Evolutionary conservation across 495 filamentous ascomycete genomes (phyloP), one percentile per base, ranked within the genome.

Genomic region (Trichoderma asperelloides): DNA sequence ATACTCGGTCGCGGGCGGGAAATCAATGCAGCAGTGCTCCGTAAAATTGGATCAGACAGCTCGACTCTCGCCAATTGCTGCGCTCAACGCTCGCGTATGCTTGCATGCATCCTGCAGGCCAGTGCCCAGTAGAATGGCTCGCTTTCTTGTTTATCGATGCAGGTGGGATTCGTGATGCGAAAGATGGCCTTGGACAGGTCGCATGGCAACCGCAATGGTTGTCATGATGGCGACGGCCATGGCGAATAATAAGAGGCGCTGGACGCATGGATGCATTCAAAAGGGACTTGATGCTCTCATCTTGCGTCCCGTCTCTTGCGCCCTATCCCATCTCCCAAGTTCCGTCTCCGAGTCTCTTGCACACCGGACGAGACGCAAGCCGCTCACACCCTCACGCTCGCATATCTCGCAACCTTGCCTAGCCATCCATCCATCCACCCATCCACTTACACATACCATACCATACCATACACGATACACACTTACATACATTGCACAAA

Each of bases 91-190:
- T 25, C 47, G 47, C 47, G 47, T 18, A 23, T 51, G 47, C 47
- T 21, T 51, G 47, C 47, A 51, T 51, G 47, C 47, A 60, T 60
- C 55, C 30, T 60, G 55, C 55, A 60, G 55, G 55, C 55, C 55
- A 60, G 5, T 30, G 25, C 27, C 55, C 55, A 60, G 55, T 60
- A 28, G 23, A 27, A 60, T 3, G 30, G 55, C 55, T 60, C 9
- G 25, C 4, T 60, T 13, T 60, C 11, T 60, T 60, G 55, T 60
- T 60, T 60, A 60, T 25, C 55, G 27, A 18, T 51, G 47, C 47
- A 51, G 43, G 43, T n/a, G 43, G 43, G 43, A 47, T 47, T 15
- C 18, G 43, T 51, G 47, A 51, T 51, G 47, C 47, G 18, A 23
- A 23, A 3, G 47, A 51, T 23, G 47, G 47, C 7, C 47, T 6